Evolutionary conservation across 768 basidiomycete genomes (phyloP).

Genomic region (Termitomyces sp.): DNA sequence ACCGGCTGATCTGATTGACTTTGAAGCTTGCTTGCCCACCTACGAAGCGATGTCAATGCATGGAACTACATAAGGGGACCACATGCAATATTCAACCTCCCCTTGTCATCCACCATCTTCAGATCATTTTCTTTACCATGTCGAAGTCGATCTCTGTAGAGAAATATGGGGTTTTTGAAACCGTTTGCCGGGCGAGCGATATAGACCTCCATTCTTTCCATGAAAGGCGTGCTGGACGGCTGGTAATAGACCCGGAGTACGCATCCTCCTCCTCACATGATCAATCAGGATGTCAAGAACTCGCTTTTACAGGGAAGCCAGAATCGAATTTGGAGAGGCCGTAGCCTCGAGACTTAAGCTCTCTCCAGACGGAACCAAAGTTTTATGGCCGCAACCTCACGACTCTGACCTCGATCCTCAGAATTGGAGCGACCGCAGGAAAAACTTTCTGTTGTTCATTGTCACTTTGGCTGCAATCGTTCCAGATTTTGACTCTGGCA

Average conservation of each 20-base stretch:
- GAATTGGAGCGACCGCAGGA: conserved; percentile 43
- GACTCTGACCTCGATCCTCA: conserved; percentile 28
- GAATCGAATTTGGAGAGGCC: conserved; percentile 46
- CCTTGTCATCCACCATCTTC: neutral
- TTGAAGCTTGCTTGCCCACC: no score
- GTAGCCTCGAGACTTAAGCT: conserved; percentile 47
- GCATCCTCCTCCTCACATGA: conserved; percentile 6
- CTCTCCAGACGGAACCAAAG: conserved; percentile 43
- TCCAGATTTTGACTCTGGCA: conserved; percentile 56
- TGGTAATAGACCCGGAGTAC: conserved; percentile 55
- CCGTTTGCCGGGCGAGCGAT: neutral
- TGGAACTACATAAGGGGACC: no score
- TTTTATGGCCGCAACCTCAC: conserved; percentile 59
- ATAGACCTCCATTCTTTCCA: conserved; percentile 36
- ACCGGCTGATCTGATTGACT: no score
- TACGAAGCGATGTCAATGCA: no score
- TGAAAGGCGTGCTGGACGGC: conserved; percentile 46
- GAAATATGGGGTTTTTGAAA: conserved; percentile 6
- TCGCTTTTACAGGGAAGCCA: conserved; percentile 38
- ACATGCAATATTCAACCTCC: no score
- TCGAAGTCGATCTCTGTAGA: conserved; percentile 2
- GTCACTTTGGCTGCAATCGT: conserved; percentile 53
- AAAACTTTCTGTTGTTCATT: conserved; percentile 44
- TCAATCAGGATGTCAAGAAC: neutral
- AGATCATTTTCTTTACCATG: conserved; percentile 1